These are phyloP conservation scores for Petrea volubilis DNA, from an alignment of 257 asterid genomes.

Conservation along the genomic window DNA sequence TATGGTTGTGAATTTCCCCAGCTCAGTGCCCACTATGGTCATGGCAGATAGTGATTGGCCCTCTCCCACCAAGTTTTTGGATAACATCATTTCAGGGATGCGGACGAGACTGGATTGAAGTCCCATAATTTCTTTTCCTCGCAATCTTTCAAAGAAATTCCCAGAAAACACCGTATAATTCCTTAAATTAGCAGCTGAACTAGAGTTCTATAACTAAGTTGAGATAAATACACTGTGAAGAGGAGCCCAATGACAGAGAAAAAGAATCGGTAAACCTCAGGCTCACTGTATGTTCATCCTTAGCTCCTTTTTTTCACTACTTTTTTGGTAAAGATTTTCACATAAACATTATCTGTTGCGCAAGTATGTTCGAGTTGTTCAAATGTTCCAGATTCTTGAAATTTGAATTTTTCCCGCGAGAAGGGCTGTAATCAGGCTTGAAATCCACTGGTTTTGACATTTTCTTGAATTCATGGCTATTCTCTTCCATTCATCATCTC, in stretches of 20 bases:
- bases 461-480: slow-evolving; percentile 49
- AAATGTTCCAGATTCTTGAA: neutral
- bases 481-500: slow-evolving; percentile 58
- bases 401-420: slow-evolving; percentile 10
- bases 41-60: neutral
- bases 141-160: neutral
- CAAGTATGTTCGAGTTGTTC: neutral
- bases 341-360: neutral
- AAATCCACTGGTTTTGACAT: neutral
- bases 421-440: neutral
- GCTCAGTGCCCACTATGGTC: neutral
- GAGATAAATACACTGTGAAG: neutral
- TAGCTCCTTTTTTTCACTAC: neutral
- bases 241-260: neutral
- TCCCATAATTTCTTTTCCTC: neutral
- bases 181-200: neutral
- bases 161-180: neutral
- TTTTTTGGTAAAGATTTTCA: neutral
- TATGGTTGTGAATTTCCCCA: neutral
- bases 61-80: slow-evolving; percentile 13
- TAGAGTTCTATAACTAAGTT: neutral
- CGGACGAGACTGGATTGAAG: slow-evolving; percentile 16
- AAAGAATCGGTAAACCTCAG: slow-evolving; percentile 1
- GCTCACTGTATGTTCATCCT: neutral
- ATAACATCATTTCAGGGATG: slow-evolving; percentile 29